Conservation (phyloP, 2,329 filamentous ascomycete genomes). For the Rhynchosporium graminicola region DNA sequence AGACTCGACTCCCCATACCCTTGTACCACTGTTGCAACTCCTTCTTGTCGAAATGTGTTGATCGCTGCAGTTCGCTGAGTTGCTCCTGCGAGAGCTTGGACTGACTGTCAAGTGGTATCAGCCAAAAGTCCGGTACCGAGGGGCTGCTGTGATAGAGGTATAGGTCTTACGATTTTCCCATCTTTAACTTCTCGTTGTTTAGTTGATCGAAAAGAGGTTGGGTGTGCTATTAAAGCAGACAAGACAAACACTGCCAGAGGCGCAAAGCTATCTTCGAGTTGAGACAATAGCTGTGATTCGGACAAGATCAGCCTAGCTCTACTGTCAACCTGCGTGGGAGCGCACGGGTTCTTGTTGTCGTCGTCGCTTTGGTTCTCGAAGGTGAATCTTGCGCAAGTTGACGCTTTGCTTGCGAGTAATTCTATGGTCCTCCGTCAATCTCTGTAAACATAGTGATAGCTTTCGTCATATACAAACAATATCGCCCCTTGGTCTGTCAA, state of each 20-base stretch:
- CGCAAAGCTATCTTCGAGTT: neutral
- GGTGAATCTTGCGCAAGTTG: conserved; percentile 3
- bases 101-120: conserved; percentile 62
- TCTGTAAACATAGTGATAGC: neutral
- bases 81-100: conserved; percentile 98
- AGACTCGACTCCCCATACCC: conserved; percentile 57
- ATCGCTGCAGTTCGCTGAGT: conserved; percentile 91
- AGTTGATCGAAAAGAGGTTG: neutral
- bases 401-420: neutral
- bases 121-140: neutral
- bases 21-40: conserved; percentile 99
- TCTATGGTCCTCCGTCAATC: conserved; percentile 3
- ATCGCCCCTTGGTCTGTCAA: conserved; percentile 11
- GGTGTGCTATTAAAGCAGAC: neutral
- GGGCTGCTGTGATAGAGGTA: conserved; percentile 11
- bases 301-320: neutral
- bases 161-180: conserved; percentile 57
- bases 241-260: conserved; percentile 10
- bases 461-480: neutral
- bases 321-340: neutral
- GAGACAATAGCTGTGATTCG: neutral
- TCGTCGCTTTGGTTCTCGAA: neutral
- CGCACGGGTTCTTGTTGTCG: conserved; percentile 3
- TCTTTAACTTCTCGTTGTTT: conserved; percentile 34
- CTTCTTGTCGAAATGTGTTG: conserved; percentile 99